Evolutionary conservation across 371 early-diverging fungal species (phyloP), one percentile per base, ranked within the genome.

Genomic region (Mucor irregularis): DNA sequence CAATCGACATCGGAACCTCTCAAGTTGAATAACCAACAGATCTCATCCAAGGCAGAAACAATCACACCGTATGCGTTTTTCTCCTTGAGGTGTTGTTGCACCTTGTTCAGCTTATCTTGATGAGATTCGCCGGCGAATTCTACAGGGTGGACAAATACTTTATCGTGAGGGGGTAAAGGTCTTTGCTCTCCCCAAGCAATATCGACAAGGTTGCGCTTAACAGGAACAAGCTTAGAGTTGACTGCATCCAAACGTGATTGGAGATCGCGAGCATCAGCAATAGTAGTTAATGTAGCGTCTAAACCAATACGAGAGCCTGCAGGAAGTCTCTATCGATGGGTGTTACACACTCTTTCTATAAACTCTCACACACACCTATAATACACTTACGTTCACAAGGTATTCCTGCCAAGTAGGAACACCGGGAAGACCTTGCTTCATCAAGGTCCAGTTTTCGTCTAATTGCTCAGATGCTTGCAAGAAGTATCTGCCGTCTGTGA

Each of bases 401-500:
- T 90, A 97, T 48, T 91, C 91, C 65, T 93, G 90, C 87, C 92
- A 92, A 25, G 85, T 86, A n/a, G 94, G 95, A 0, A 91, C 90
- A 35, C 84, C 89, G 0, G 93, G 87, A 30, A 94, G 65, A 2
- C 97, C 98, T 57, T 78, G 78, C 79, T 96, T 97, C 90, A 93
- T 93, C 66, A 97, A 69, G 14, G 81, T 88, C 97, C 97, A 96
- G 73, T 93, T 91, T 40, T 56, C 49, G 68, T 92, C 93, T 40
- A 99, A 75, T 76, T 99, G 93, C 64, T 95, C 84, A 0, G 89
- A 79, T 9, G 99, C 99, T 76, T 99, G 99, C 44, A 99, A 74
- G 74, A 93, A 99, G 84, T 99, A 99, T 48, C 99, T 81, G 2
- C 98, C 97, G 68, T 99, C 99, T 4, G 99, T 99, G 76, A 96